Evolutionary conservation across 768 basidiomycete species (phyloP), one percentile per base, ranked within the genome.

Genomic region (Termitomyces sp.): DNA sequence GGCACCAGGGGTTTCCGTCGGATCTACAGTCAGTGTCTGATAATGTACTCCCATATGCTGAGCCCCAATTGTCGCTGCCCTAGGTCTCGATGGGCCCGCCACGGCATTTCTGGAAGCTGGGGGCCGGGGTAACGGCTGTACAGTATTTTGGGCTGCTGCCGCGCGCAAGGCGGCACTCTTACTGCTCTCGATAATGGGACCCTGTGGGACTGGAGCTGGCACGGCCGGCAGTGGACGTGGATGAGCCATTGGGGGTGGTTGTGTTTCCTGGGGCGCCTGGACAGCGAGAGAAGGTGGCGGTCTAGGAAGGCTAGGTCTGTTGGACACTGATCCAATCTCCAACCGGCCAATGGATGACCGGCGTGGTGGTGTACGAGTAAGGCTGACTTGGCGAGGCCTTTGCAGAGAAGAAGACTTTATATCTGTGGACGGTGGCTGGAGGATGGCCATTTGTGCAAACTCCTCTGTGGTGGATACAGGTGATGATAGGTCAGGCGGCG

Each of bases 1-100:
- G 16, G 45, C 25, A 14, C 51, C 60, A 28, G 52, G 34, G 3
- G 54, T 49, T 12, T 53, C 53, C 19, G 56, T 34, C 5, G 58
- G 61, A 46, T 67, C 66, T 4, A 67, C 66, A 8, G 65, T 60
- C 54, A 69, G 56, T 12, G 71, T 55, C 46, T 69, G 71, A 53
- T 68, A 67, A 23, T 65, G 63, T 55, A 69, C 67, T n/a, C 61
- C 63, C 1, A 68, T 49, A 21, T 61, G 16, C 12, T 58, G 53
- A 1, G 58, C 52, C 3, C 44, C 49, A 5, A 56, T 62, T 4
- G 63, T 61, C 17, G 50, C 55, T 30, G 63, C 53, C 16, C 63
- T 54, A 12, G 61, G 61, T 41, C 63, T 53, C 3, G 59, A 46
- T 5, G 61, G 21, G 2, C 19, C 40, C 12, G 61, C n/a, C n/a